Percentiles rank a stretch among this genome's conserved stretches.
These are phyloP conservation scores for Xylariales sp. DNA, from an alignment of 2,329 filamentous ascomycete species.

Conservation along the genomic window DNA sequence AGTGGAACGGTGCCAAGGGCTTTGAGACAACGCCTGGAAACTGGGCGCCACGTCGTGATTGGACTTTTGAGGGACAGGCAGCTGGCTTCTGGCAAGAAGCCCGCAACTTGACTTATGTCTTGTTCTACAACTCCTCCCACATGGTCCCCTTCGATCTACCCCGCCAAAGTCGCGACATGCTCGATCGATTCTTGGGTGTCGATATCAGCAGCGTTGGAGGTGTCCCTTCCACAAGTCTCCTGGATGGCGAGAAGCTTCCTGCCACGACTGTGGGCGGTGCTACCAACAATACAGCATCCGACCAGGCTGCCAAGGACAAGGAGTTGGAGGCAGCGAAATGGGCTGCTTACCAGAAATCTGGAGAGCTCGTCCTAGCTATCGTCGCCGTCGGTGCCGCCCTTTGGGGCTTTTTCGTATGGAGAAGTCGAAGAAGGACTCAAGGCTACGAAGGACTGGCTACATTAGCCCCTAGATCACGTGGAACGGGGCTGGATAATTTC, in stretches of 20 bases:
- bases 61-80: conserved; percentile 85
- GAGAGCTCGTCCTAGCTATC: conserved; percentile 79
- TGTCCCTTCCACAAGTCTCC: conserved; percentile 68
- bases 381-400: conserved; percentile 67
- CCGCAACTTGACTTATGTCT: conserved; percentile 89
- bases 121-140: conserved; percentile 93
- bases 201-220: conserved; percentile 88
- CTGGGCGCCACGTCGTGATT: conserved; percentile 87
- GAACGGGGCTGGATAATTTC: conserved; percentile 40
- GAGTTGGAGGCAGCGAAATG: conserved; percentile 79
- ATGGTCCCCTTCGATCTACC: conserved; percentile 98
- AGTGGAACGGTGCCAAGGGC: conserved; percentile 87
- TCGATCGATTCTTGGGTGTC: conserved; percentile 92
- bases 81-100: conserved; percentile 94
- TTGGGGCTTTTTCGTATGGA: conserved; percentile 73
- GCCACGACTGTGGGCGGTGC: conserved; percentile 74
- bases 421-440: conserved; percentile 50
- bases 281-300: conserved; percentile 54
- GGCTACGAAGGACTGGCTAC: conserved; percentile 50
- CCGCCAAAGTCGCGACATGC: conserved; percentile 85
- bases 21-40: conserved; percentile 85
- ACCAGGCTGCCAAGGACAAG: conserved; percentile 64
- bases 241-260: conserved; percentile 80
- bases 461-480: conserved; percentile 28
- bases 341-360: conserved; percentile 83